Evolutionary conservation across 2,329 filamentous ascomycete genomes (phyloP), one percentile per base, ranked within the genome.

Genomic region (Colletotrichum sublineola): DNA sequence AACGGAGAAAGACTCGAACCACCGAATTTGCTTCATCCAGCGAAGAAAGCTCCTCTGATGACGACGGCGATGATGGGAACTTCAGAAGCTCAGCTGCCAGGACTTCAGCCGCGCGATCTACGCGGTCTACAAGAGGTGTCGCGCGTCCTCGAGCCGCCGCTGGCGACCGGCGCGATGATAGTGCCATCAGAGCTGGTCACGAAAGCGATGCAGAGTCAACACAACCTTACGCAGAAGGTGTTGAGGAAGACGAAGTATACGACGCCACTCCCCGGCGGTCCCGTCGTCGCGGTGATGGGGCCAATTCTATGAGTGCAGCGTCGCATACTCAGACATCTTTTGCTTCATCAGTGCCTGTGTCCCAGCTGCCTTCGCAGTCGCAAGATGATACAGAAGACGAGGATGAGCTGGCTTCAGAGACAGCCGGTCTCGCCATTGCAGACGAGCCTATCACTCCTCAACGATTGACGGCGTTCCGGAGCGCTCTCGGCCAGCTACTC

Each of bases 401-500:
- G 29, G 81, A 84, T 53, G 82, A 83, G 15, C 82, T 88, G 12
- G 82, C 83, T 5, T 81, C 78, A 63, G 81, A 81, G 15, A 79
- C 86, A 15, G 83, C 85, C 18, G 81, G 78, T 44, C 81, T 85
- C 38, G 82, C 79, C 64, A 84, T 84, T n/a, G 80, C 83, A 57
- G 78, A 84, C 70, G 75, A 82, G 73, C 85, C 88, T 1, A 91
- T 95, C 78, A 85, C 88, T 2, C 77, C 88, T 0, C 86, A 87
- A 52, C 89, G 96, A 52, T 83, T 97, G 36, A 85, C 88, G 7
- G 84, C 90, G 1, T 99, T 99, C 91, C 91, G 94, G 67, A 89
- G 90, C 14, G 90, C 93, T 2, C 86, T 99, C 3, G 96, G 96
- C 33, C 93, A 94, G 77, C 86, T 99, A 66, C 92, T 97, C 78